These are phyloP conservation scores for Aspergillus eucalypticola DNA, from an alignment of 2,329 filamentous ascomycete species.

Conservation along the genomic window DNA sequence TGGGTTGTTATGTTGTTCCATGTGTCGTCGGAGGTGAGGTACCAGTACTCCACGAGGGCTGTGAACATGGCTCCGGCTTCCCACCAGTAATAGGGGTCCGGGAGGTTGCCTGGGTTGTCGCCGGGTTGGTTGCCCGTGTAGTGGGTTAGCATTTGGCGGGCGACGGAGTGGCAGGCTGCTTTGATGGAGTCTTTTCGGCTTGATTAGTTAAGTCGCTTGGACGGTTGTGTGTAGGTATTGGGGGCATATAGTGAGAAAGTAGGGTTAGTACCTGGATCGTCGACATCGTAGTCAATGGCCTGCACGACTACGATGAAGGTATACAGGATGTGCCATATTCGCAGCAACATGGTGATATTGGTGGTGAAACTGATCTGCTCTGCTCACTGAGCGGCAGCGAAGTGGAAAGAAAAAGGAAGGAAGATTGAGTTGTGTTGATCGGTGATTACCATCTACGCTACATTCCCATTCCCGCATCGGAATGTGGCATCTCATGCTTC, in stretches of 20 bases:
- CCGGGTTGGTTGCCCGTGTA: constrained; percentile 52
- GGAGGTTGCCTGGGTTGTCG: constrained; percentile 53
- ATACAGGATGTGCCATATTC: constrained; percentile 17
- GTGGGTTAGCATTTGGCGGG: constrained; percentile 53
- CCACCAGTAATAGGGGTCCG: constrained; percentile 52
- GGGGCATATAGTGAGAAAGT: no score
- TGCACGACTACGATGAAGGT: constrained; percentile 12
- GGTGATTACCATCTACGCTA: constrained; percentile 48
- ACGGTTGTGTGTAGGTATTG: no score
- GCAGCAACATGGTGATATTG: constrained; percentile 15
- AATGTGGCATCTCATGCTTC: not conserved
- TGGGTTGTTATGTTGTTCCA: constrained; percentile 42
- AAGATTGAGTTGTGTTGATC: not conserved
- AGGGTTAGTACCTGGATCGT: constrained; percentile 20
- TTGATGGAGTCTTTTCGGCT: constrained; percentile 55
- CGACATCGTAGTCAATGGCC: constrained; percentile 19
- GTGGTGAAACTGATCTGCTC: not conserved
- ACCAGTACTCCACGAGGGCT: constrained; percentile 46
- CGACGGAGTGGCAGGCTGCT: constrained; percentile 46
- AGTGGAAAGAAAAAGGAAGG: not conserved
- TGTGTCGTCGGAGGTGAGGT: constrained; percentile 43
- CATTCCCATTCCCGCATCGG: constrained; percentile 9
- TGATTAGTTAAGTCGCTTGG: no score
- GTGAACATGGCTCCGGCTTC: constrained; percentile 48
- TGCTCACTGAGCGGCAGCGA: no score